Percentiles rank a stretch among this genome's conserved stretches.
Conservation (phyloP, 345 rosid species). For the Eucalyptus cloeziana region DNA sequence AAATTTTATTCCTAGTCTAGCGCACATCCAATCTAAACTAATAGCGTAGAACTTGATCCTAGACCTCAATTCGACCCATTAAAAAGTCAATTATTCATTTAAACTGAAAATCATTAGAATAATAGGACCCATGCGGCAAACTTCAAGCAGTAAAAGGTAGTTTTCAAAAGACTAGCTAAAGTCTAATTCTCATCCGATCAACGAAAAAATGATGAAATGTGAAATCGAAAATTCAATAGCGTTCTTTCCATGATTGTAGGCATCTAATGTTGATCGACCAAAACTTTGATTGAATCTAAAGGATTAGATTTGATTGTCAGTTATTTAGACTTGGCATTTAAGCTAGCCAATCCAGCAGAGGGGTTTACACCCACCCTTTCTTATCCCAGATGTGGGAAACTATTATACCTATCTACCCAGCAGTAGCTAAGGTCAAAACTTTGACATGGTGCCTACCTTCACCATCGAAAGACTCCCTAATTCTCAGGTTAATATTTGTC, state of each 20-base stretch:
- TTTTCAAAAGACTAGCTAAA: background rate
- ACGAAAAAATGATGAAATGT: background rate
- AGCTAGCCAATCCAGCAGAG: no score
- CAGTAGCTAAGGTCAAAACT: no score
- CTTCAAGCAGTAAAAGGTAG: background rate
- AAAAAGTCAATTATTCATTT: background rate
- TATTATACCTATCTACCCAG: no score
- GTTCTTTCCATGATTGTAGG: background rate
- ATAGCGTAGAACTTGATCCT: background rate
- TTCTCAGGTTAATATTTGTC: no score
- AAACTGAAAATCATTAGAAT: background rate
- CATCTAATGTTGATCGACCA: background rate
- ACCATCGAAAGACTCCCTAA: no score
- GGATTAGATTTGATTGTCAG: background rate
- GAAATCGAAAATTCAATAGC: background rate
- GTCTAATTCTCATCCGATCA: background rate
- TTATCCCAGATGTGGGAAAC: no score
- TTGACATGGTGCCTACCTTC: no score
- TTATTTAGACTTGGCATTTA: no score
- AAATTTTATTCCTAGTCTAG: background rate
- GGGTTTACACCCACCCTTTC: no score
- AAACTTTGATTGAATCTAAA: background rate
- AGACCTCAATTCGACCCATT: background rate
- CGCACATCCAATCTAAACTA: background rate
- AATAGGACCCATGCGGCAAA: background rate